phyloP scores from a whole-genome alignment of 192 early-diverging fungal genomes.

The Coemansia sp. region DNA sequence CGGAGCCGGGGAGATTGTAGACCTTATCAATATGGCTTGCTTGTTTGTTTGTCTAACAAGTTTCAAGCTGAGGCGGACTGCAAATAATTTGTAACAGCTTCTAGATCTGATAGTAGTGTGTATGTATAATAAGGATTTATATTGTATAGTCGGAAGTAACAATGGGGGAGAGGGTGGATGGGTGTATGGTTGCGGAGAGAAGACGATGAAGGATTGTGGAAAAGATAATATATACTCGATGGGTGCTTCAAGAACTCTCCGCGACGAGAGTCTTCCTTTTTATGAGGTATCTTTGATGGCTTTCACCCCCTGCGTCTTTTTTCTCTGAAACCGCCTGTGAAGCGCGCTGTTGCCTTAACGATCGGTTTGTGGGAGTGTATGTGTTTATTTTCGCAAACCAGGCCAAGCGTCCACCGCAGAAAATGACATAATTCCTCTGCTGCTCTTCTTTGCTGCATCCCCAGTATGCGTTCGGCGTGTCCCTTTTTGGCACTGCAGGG shows the following conservation, averaged over 20 bases:
- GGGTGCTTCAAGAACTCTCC: neutral
- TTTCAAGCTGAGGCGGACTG: neutral
- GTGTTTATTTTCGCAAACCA: neutral
- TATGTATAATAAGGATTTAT: neutral
- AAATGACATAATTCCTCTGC: slow-evolving; percentile 36
- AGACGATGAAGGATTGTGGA: neutral
- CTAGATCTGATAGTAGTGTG: neutral
- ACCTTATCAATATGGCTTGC: neutral
- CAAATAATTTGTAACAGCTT: neutral
- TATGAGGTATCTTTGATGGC: neutral
- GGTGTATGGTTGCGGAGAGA: neutral
- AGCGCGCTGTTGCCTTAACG: neutral
- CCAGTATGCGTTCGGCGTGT: slow-evolving; percentile 6
- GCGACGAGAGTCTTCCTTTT: slow-evolving; percentile 7
- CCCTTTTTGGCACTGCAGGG: slow-evolving; percentile 8
- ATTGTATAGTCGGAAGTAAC: neutral
- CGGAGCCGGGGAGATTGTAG: neutral
- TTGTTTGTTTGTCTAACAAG: neutral
- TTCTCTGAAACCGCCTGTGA: neutral
- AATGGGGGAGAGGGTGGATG: neutral
- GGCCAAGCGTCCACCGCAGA: neutral
- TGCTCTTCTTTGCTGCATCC: slow-evolving; percentile 9
- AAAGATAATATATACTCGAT: neutral
- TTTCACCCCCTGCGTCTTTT: neutral
- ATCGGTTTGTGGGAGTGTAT: neutral